phyloP scores from a whole-genome alignment of 1,139 yeast species.

The Suhomyces bolitotheri region DNA sequence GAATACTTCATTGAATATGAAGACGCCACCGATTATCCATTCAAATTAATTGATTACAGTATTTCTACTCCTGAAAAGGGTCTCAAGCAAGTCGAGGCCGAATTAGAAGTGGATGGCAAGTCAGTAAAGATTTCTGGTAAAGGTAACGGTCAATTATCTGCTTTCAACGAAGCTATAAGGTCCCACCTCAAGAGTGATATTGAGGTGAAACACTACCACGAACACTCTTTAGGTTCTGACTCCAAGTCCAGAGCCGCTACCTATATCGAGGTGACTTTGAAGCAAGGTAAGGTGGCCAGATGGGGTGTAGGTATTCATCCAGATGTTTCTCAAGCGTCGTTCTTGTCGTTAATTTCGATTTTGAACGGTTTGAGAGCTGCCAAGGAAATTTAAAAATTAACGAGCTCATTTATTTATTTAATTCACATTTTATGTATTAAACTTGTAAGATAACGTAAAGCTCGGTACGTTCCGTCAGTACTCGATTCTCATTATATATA shows the following conservation, averaged over 20 bases:
- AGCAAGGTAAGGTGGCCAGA: constrained; percentile 40
- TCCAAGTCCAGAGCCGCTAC: constrained; percentile 88
- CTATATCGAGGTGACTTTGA: constrained; percentile 65
- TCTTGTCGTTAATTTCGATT: constrained; percentile 75
- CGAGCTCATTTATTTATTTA: no score
- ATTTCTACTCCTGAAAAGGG: constrained; percentile 35
- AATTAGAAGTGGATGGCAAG: constrained; percentile 49
- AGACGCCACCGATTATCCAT: constrained; percentile 34
- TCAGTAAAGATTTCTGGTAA: constrained; percentile 56
- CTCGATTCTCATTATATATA: no score
- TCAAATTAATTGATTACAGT: constrained; percentile 54
- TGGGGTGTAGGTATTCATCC: constrained; percentile 97
- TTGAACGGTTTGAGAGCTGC: constrained; percentile 50
- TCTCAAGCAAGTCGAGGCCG: constrained; percentile 31
- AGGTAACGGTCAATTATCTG: constrained; percentile 96
- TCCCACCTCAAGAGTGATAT: constrained; percentile 55
- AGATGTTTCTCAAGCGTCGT: constrained; percentile 90
- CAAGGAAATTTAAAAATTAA: constrained; percentile 3
- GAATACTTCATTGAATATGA: constrained; percentile 66
- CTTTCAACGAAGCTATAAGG: constrained; percentile 77
- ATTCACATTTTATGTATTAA: no score
- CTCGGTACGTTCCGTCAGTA: no score
- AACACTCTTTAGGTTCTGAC: constrained; percentile 86
- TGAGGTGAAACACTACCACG: constrained; percentile 82
- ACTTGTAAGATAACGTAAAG: not conserved